These are phyloP conservation scores for Ganoderma sp. DNA, from an alignment of 1,284 basidiomycete species.

Conservation along the genomic window DNA sequence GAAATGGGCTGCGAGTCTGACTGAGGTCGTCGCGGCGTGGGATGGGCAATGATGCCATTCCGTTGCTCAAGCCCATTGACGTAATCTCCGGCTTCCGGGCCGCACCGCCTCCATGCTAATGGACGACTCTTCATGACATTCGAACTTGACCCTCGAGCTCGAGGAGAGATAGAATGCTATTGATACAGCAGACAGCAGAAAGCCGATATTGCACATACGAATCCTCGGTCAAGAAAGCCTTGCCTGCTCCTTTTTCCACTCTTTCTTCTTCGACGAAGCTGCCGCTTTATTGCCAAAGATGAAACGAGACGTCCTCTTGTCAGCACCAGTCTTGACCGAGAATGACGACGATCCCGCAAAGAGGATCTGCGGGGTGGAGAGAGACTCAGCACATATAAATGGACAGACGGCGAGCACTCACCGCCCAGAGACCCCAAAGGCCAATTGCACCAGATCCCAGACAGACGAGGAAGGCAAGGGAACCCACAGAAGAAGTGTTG, in stretches of 20 bases:
- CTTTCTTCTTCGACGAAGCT: conserved; percentile 73
- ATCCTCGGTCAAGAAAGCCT: not conserved
- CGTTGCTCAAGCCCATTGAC: not conserved
- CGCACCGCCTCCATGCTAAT: not conserved
- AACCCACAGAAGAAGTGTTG: conserved; percentile 62
- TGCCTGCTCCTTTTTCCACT: conserved; percentile 55
- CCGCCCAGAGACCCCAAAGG: conserved; percentile 75
- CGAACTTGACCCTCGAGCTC: not conserved
- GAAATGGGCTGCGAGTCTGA: too few species aligned
- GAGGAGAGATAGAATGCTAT: not conserved
- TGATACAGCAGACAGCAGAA: not conserved
- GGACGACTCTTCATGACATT: not conserved
- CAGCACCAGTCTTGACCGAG: conserved; percentile 77
- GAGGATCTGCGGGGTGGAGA: conserved; percentile 51
- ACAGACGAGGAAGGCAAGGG: conserved; percentile 59
- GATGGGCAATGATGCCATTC: not conserved
- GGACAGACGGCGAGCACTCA: conserved; percentile 45
- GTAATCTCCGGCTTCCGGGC: not conserved
- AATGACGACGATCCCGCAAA: conserved; percentile 62
- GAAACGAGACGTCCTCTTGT: conserved; percentile 80
- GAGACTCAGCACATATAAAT: not conserved
- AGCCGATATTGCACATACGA: not conserved
- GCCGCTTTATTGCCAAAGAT: conserved; percentile 77
- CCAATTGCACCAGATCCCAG: conserved; percentile 58
- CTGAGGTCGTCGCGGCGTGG: not conserved